Conservation (phyloP, 805 yeast genomes). For the Hanseniaspora lindneri region DNA sequence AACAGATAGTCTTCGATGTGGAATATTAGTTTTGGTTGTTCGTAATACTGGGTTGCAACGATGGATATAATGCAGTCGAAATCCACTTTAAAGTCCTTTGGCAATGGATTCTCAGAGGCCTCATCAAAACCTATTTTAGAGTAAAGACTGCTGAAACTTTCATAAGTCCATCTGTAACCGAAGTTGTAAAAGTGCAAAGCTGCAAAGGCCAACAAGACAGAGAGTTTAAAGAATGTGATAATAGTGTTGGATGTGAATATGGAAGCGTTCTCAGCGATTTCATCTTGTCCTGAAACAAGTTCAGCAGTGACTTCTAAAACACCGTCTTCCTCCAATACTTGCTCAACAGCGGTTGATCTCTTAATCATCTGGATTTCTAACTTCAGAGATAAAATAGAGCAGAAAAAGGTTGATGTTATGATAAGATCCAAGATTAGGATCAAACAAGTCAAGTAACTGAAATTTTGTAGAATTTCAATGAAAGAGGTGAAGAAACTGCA, state of each 20-base stretch:
- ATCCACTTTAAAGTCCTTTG: slow-evolving; percentile 16
- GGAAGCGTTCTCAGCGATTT: slow-evolving; percentile 19
- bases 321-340: slow-evolving; percentile 87
- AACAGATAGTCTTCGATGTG: slow-evolving; percentile 52
- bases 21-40: slow-evolving; percentile 44
- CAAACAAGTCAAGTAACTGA: slow-evolving; percentile 62
- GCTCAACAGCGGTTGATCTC: slow-evolving; percentile 62
- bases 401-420: slow-evolving; percentile 65
- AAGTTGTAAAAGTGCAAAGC: slow-evolving; percentile 56
- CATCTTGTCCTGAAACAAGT: slow-evolving; percentile 38
- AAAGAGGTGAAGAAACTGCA: slow-evolving; percentile 53
- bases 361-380: slow-evolving; percentile 80
- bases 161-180: slow-evolving; percentile 60
- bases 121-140: neutral
- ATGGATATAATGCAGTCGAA: slow-evolving; percentile 47
- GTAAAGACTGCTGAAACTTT: slow-evolving; percentile 29
- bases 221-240: slow-evolving; percentile 48
- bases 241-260: slow-evolving; percentile 30
- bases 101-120: neutral
- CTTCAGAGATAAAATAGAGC: slow-evolving; percentile 75
- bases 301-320: slow-evolving; percentile 62
- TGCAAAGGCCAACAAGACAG: slow-evolving; percentile 45
- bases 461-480: slow-evolving; percentile 64
- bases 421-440: slow-evolving; percentile 60
- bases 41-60: slow-evolving; percentile 44